phyloP scores from a whole-genome alignment of 2,329 filamentous ascomycete species.

The Penicillium sp. region DNA sequence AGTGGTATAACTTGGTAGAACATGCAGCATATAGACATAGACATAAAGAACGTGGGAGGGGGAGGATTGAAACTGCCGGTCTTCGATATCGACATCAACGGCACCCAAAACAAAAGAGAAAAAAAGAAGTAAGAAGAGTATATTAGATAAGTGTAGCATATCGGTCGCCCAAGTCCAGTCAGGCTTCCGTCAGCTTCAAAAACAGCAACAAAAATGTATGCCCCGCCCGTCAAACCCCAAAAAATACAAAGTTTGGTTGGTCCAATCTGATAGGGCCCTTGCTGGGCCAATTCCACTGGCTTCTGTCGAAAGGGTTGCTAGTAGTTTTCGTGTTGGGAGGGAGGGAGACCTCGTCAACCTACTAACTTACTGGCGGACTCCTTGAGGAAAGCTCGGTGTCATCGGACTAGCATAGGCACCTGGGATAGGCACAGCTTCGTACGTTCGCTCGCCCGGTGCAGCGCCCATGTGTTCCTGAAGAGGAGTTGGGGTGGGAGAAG shows the following conservation, averaged over 20 bases:
- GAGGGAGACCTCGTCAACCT: conserved; percentile 2
- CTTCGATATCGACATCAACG: background rate
- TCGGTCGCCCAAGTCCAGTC: conserved; percentile 17
- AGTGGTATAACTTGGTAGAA: conserved; percentile 12
- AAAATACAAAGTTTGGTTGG: conserved; percentile 6
- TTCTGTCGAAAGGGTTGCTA: background rate
- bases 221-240: background rate
- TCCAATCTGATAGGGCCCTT: background rate
- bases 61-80: background rate
- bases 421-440: conserved; percentile 86
- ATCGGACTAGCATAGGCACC: conserved; percentile 71
- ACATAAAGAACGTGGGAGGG: background rate
- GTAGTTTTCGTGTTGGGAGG: background rate
- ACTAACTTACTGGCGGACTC: conserved; percentile 26
- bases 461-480: conserved; percentile 68
- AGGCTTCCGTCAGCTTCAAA: conserved; percentile 3
- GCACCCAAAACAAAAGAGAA: conserved; percentile 2
- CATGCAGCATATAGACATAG: conserved; percentile 7
- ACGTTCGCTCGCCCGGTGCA: conserved; percentile 80
- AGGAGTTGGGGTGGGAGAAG: conserved; percentile 45
- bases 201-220: conserved; percentile 5
- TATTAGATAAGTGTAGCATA: conserved; percentile 20
- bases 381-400: conserved; percentile 46
- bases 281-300: background rate
- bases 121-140: conserved; percentile 19